Evolutionary conservation across 2,329 filamentous ascomycete species (phyloP).

Genomic region (Xylariaceae sp.): DNA sequence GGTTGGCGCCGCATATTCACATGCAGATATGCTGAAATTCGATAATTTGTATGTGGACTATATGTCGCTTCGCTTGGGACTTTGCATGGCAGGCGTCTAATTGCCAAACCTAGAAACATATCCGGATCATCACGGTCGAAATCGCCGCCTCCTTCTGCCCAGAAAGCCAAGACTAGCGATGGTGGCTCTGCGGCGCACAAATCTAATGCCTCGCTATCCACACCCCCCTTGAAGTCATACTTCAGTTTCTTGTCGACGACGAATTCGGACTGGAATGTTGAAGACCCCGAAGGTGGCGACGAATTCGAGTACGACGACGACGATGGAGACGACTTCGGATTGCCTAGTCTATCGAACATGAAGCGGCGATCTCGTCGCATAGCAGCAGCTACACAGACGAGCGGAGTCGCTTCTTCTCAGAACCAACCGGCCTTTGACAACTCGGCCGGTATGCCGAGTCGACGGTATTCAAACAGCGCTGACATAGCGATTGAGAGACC

Average conservation of each 20-base stretch:
- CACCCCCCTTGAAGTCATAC: constrained; percentile 67
- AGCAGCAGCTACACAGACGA: constrained; percentile 42
- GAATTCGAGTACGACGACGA: constrained; percentile 78
- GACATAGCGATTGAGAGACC: constrained; percentile 92
- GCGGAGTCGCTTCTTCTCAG: constrained; percentile 27
- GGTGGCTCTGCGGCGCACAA: constrained; percentile 52
- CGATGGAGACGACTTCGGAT: constrained; percentile 89
- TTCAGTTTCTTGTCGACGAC: constrained; percentile 76
- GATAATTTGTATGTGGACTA: constrained; percentile 61
- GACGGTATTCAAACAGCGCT: constrained; percentile 74
- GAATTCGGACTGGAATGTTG: constrained; percentile 74
- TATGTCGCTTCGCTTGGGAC: neutral
- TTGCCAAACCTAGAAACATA: constrained; percentile 45
- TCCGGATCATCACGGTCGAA: constrained; percentile 61
- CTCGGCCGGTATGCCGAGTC: constrained; percentile 37
- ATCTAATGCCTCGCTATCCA: constrained; percentile 48
- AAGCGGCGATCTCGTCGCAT: constrained; percentile 61
- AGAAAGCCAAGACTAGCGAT: constrained; percentile 49
- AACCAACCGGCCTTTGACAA: constrained; percentile 35
- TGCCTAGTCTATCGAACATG: constrained; percentile 90
- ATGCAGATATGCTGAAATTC: constrained; percentile 89
- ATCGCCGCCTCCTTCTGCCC: constrained; percentile 64
- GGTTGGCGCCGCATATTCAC: constrained; percentile 91
- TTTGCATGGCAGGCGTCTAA: constrained; percentile 1
- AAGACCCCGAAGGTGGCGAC: constrained; percentile 59